Evolutionary conservation across 345 rosid genomes (phyloP).

Genomic region (Durio zibethinus): DNA sequence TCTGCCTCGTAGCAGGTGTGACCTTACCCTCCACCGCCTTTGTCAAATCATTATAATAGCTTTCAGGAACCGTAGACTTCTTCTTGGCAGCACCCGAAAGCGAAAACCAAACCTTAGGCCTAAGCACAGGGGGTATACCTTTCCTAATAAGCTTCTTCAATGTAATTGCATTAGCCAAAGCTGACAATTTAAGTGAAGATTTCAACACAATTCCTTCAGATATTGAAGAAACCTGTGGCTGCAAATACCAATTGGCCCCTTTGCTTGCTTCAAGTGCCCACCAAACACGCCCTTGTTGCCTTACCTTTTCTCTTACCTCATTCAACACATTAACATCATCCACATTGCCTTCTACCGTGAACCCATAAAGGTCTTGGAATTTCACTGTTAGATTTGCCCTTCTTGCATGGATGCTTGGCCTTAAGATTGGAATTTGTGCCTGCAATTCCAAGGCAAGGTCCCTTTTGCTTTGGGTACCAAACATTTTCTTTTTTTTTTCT

Average conservation of each 20-base stretch:
- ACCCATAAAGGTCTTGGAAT: slow-evolving; percentile 88
- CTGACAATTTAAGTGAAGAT: slow-evolving; percentile 77
- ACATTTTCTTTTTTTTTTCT: slow-evolving; percentile 37
- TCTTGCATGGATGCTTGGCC: slow-evolving; percentile 94
- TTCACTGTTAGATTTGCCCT: slow-evolving; percentile 84
- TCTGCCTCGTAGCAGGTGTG: slow-evolving; percentile 92
- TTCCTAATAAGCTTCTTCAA: slow-evolving; percentile 86
- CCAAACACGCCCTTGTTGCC: slow-evolving; percentile 95
- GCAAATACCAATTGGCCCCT: slow-evolving; percentile 98
- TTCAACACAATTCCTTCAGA: slow-evolving; percentile 75
- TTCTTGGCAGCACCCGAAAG: slow-evolving; percentile 99
- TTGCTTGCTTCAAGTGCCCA: slow-evolving; percentile 98
- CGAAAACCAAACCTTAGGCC: slow-evolving; percentile 99
- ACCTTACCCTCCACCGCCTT: slow-evolving; percentile 94
- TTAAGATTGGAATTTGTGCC: slow-evolving; percentile 71
- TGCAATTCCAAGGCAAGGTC: slow-evolving; percentile 69
- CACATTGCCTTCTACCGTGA: slow-evolving; percentile 94
- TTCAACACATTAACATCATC: slow-evolving; percentile 90
- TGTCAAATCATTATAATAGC: slow-evolving; percentile 78
- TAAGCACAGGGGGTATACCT: slow-evolving; percentile 92
- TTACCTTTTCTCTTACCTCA: slow-evolving; percentile 93
- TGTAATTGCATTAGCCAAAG: slow-evolving; percentile 74
- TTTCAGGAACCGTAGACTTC: slow-evolving; percentile 96
- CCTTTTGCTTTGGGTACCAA: slow-evolving; percentile 56
- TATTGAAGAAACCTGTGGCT: slow-evolving; percentile 58